Percentiles rank a stretch among this genome's conserved stretches.
Evolutionary conservation across 83 land plant genomes (phyloP).

Genomic region (Diphasiastrum complanatum): DNA sequence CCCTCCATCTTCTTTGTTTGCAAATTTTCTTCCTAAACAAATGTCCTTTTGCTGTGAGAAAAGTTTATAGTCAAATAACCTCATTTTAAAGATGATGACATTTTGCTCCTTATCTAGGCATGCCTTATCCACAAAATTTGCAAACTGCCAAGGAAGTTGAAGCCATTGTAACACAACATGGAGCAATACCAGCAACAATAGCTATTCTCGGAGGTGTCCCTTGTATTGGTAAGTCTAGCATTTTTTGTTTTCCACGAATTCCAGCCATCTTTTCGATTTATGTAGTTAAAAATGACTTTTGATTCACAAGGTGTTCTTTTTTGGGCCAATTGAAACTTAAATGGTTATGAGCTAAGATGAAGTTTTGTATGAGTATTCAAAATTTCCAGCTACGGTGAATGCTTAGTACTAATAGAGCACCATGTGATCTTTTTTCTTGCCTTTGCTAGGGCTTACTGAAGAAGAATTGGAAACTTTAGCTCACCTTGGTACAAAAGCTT

Average conservation of each 20-base stretch:
- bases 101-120: too few relatives aligned
- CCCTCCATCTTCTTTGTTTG: too few relatives aligned
- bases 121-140: slow-evolving; percentile 17
- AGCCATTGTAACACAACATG: slow-evolving; percentile 3
- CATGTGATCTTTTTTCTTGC: background rate
- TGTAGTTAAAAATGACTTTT: too few relatives aligned
- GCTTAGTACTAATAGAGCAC: background rate
- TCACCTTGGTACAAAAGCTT: background rate
- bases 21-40: too few relatives aligned
- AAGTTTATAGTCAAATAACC: too few relatives aligned
- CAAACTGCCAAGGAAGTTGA: slow-evolving; percentile 11
- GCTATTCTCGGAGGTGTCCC: slow-evolving; percentile 8
- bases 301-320: too few relatives aligned
- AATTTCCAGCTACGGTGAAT: background rate
- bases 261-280: too few relatives aligned
- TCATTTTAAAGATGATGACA: too few relatives aligned
- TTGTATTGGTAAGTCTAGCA: slow-evolving; percentile 10
- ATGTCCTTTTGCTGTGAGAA: too few relatives aligned
- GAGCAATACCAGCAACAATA: slow-evolving; percentile 11
- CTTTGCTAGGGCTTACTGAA: background rate
- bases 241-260: too few relatives aligned
- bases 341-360: background rate
- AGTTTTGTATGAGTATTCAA: background rate
- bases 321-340: background rate
- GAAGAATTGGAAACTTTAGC: background rate